Base-by-base conservation (phyloP, 495 filamentous ascomycete genomes). In the Wilcoxina mikolae region DNA sequence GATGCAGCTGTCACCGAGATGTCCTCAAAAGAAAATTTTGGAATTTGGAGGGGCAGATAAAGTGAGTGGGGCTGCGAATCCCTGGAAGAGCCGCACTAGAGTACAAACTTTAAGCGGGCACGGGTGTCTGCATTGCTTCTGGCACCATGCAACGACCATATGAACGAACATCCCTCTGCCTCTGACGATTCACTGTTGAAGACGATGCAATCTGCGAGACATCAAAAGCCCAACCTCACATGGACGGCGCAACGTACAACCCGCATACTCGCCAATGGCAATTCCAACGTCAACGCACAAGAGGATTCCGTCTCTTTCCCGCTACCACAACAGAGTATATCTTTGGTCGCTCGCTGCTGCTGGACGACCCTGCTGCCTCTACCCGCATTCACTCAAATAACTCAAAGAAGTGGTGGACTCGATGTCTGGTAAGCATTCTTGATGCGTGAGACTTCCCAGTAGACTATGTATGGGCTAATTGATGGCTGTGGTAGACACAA, bases 191-290 rank as follows among this genome's bases (percentile, higher is more conserved):
- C n/a, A n/a, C n/a, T n/a, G n/a, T n/a, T 35, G 31, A 35, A 35
- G 31, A 15, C 31, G 31, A 15, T 15, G 31, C 31, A 15, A 5
- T 7, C 31, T 15, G 15, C 31, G 15, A 35, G 31, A 35, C 15
- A 12, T 18, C 43, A 46, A n/a, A n/a, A n/a, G n/a, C n/a, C n/a
- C n/a, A n/a, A n/a, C n/a, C n/a, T n/a, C n/a, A n/a, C 28, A 52
- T 52, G 49, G 20, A 52, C 25, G 22, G 4, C n/a, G 17, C 49
- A 11, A 38, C 15, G 10, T 52, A 52, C 49, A 23, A 52, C 31
- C 49, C 49, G 12, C 28, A 26, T 9, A 17, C 49, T 23, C 49
- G 26, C 10, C 35, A 52, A 52, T 52, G 49, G 49, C 49, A 52
- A 18, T 52, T 52, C 26, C 7, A 17, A 20, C 49, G 23, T 38